Evolutionary conservation across 129 eudicot species (phyloP), one percentile per base, ranked within the genome.

Genomic region (Tanacetum coccineum): DNA sequence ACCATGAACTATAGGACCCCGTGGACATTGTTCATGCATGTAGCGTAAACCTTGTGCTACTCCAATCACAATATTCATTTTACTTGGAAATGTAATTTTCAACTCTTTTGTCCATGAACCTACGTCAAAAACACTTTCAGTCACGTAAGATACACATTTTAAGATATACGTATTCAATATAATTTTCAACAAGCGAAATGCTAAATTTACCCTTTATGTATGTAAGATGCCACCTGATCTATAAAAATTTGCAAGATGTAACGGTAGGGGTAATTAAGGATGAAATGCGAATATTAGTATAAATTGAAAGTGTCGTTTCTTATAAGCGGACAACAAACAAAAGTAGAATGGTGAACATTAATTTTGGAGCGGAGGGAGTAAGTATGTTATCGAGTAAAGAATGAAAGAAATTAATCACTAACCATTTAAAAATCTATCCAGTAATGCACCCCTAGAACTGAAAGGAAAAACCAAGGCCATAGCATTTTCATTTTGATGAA

Each of bases 1-100:
- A 9, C 84, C 40, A 68, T 83, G 87, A 67, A 61, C 79, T 4
- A 83, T 51, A 4, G 83, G 79, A 11, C 87, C 79, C 47, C 50
- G 55, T 44, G 84, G 79, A 40, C 78, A 83, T 44, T 76, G 81
- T 64, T 76, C 84, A 6, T 83, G 87, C 87, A 83, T 83, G 71
- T 83, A 83, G 58, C 73, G 76, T 11, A 79, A 70, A 17, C 84
- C 87, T 79, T 79, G 84, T 59, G 79, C 81, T 17, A 83, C 73
- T 22, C 87, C 87, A 12, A 72, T 76, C 0, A 70, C 84, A 72
- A 83, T 76, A 1, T 76, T 64, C 80, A 83, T 53, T 73, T 79
- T 83, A 18, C 60, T 61, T 0, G 32, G 13, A 76, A 83, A 79
- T 30, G 69, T 0, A 49, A 76, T 56, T 3, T 48, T 18, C 45